Conservation (phyloP, 2,329 filamentous ascomycete species). For the Dothistroma pini region DNA sequence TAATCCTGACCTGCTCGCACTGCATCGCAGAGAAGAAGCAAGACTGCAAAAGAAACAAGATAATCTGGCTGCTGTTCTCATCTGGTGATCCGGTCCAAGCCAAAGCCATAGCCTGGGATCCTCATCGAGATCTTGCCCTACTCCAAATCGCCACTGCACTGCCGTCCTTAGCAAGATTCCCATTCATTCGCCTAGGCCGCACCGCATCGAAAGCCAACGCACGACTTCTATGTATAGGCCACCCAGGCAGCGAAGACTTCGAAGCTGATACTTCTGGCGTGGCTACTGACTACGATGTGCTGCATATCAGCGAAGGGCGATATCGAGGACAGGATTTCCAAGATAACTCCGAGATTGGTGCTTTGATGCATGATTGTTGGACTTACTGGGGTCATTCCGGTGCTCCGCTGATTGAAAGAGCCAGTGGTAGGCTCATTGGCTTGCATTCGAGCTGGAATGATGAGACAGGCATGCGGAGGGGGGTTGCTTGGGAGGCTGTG, state of each 20-base stretch:
- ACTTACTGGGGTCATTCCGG: constrained; percentile 57
- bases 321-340: constrained; percentile 45
- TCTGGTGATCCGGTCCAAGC: constrained; percentile 41
- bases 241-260: constrained; percentile 45
- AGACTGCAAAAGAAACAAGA: constrained; percentile 33
- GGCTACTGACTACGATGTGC: constrained; percentile 45
- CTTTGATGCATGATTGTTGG: constrained; percentile 53
- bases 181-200: constrained; percentile 16
- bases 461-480: constrained; percentile 50
- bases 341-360: constrained; percentile 52
- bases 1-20: constrained; percentile 51
- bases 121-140: constrained; percentile 46
- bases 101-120: constrained; percentile 43
- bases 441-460: constrained; percentile 56
- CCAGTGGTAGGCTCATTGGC: constrained; percentile 44
- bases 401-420: constrained; percentile 45
- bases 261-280: constrained; percentile 38
- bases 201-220: constrained; percentile 16
- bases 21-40: constrained; percentile 45
- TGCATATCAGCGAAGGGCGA: constrained; percentile 46
- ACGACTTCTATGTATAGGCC: constrained; percentile 39
- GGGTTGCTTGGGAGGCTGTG: constrained; percentile 47
- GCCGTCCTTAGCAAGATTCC: constrained; percentile 16
- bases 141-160: constrained; percentile 41
- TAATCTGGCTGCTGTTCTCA: constrained; percentile 44